Percentiles rank a stretch among this genome's conserved stretches.
phyloP scores from a whole-genome alignment of 192 early-diverging fungal genomes.

The Thamnidium elegans region DNA sequence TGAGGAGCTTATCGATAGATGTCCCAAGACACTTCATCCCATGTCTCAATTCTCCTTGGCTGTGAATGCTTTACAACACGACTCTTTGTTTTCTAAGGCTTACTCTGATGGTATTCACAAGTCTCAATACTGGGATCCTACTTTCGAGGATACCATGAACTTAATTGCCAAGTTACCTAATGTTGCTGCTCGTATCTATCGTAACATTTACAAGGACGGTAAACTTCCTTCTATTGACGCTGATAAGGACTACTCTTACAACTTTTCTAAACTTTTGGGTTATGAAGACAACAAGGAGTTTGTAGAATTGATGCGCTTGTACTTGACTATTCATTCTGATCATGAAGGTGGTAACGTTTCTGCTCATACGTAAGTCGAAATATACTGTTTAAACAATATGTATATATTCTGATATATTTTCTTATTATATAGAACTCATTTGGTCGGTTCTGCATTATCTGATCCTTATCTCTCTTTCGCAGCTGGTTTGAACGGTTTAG shows the following conservation, averaged over 20 bases:
- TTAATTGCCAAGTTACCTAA: constrained; percentile 97
- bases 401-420: neutral
- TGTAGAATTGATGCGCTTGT: constrained; percentile 97
- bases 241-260: constrained; percentile 91
- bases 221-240: constrained; percentile 80
- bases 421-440: constrained; percentile 33
- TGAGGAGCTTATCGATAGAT: constrained; percentile 95
- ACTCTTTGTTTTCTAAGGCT: constrained; percentile 93
- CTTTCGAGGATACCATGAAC: constrained; percentile 96
- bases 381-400: neutral
- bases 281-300: constrained; percentile 85
- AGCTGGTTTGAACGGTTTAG: constrained; percentile 94
- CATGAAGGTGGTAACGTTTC: constrained; percentile 99
- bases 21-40: constrained; percentile 97
- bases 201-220: constrained; percentile 97
- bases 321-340: constrained; percentile 99
- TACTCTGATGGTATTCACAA: constrained; percentile 92
- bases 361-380: constrained; percentile 76
- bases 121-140: constrained; percentile 94
- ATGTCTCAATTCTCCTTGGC: constrained; percentile 99
- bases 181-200: constrained; percentile 97
- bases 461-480: constrained; percentile 98
- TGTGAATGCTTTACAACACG: constrained; percentile 96
- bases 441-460: constrained; percentile 96
- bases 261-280: constrained; percentile 92